A percentile compares a stretch with the other conserved stretches of the same genome.
Evolutionary conservation across 805 yeast genomes (phyloP).

Genomic region (Candida gorgasii): DNA sequence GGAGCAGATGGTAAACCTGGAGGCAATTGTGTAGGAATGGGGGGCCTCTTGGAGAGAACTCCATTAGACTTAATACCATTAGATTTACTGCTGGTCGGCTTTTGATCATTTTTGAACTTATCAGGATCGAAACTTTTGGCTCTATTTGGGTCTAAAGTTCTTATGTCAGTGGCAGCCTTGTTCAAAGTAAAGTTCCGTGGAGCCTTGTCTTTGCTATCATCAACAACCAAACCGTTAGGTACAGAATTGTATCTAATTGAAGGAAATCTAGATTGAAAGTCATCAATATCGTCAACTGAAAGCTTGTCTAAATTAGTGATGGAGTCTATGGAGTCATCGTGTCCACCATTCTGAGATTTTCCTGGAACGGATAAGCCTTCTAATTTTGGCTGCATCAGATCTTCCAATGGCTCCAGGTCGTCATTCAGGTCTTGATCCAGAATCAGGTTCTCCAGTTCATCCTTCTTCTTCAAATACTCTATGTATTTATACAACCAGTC

Average conservation of each 20-base stretch:
- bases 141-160: neutral
- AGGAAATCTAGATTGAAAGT: constrained; percentile 11
- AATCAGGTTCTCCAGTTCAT: constrained; percentile 9
- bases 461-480: constrained; percentile 34
- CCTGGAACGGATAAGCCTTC: no score
- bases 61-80: neutral
- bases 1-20: constrained; percentile 16
- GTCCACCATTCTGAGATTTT: no score
- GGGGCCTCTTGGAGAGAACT: constrained; percentile 11
- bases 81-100: neutral
- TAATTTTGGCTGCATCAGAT: no score
- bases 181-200: no score
- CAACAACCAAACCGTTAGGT: neutral
- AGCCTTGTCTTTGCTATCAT: neutral
- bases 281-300: constrained; percentile 7
- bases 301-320: constrained; percentile 6
- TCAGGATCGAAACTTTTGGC: neutral
- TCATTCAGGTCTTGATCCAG: constrained; percentile 2
- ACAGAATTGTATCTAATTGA: neutral
- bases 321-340: constrained; percentile 7
- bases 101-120: neutral
- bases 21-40: constrained; percentile 17
- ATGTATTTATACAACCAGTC: constrained; percentile 42
- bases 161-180: neutral
- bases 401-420: constrained; percentile 4